Evolutionary conservation across 768 basidiomycete genomes (phyloP).

Genomic region (Trametes meyenii): DNA sequence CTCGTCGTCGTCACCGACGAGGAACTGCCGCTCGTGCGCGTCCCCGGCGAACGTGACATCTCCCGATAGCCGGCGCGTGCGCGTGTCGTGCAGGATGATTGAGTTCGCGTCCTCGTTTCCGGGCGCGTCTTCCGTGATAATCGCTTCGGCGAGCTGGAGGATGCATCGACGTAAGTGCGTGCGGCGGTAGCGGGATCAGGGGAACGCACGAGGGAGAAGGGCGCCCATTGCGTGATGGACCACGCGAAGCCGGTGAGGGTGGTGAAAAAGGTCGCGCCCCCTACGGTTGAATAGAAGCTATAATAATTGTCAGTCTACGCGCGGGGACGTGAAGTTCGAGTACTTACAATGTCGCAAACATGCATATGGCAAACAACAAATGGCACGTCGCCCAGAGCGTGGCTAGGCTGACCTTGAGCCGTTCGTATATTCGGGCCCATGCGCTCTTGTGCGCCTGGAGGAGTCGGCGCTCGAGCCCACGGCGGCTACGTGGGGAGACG

Average conservation of each 20-base stretch:
- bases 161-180: neutral
- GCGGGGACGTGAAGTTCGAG: neutral
- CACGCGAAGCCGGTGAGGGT: slow-evolving; percentile 84
- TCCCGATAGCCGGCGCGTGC: slow-evolving; percentile 28
- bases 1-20: slow-evolving; percentile 31
- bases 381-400: slow-evolving; percentile 82
- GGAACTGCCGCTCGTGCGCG: slow-evolving; percentile 35
- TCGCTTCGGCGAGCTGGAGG: slow-evolving; percentile 74
- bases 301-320: neutral
- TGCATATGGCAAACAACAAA: slow-evolving; percentile 70
- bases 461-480: slow-evolving; percentile 22
- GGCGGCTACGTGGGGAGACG: slow-evolving; percentile 45
- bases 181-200: neutral
- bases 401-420: slow-evolving; percentile 60
- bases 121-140: slow-evolving; percentile 62
- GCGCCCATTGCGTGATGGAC: slow-evolving; percentile 92
- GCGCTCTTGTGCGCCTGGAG: slow-evolving; percentile 10
- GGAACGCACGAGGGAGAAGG: slow-evolving; percentile 77
- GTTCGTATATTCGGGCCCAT: slow-evolving; percentile 35
- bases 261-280: slow-evolving; percentile 74
- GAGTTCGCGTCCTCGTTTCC: slow-evolving; percentile 35
- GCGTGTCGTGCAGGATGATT: slow-evolving; percentile 45
- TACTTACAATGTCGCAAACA: slow-evolving; percentile 84
- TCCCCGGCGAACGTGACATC: slow-evolving; percentile 18
- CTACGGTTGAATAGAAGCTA: slow-evolving; percentile 73